These are phyloP conservation scores for Solanum microdontum DNA, from an alignment of 257 asterid species.

Conservation along the genomic window DNA sequence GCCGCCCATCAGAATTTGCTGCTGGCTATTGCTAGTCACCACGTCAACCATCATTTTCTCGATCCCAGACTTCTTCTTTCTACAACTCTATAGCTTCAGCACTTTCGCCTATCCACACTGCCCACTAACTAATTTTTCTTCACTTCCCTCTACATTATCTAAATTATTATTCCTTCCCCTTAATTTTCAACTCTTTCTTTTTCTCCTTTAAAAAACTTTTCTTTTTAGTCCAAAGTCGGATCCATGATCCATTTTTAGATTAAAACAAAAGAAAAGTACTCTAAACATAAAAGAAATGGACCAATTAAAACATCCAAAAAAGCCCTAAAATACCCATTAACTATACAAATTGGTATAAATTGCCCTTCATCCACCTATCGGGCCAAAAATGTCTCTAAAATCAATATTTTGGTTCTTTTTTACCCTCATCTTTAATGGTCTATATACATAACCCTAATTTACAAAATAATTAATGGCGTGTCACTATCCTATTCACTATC, in stretches of 20 bases:
- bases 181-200: neutral
- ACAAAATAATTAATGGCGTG: neutral
- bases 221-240: neutral
- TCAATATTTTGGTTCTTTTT: neutral
- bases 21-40: conserved; percentile 6
- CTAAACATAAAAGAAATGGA: neutral
- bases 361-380: neutral
- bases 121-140: neutral
- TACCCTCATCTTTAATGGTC: neutral
- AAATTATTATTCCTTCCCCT: neutral
- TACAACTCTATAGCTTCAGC: conserved; percentile 8
- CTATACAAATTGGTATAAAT: neutral
- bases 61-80: neutral
- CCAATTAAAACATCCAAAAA: neutral
- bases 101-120: neutral
- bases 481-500: neutral
- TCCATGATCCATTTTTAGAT: neutral
- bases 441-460: too few species aligned
- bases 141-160: neutral
- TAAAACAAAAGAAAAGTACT: neutral
- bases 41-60: conserved; percentile 34
- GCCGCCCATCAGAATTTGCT: conserved; percentile 14
- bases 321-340: neutral
- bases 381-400: neutral
- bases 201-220: neutral